phyloP scores from a whole-genome alignment of 805 yeast genomes.

The Nakazawaea sp. region DNA sequence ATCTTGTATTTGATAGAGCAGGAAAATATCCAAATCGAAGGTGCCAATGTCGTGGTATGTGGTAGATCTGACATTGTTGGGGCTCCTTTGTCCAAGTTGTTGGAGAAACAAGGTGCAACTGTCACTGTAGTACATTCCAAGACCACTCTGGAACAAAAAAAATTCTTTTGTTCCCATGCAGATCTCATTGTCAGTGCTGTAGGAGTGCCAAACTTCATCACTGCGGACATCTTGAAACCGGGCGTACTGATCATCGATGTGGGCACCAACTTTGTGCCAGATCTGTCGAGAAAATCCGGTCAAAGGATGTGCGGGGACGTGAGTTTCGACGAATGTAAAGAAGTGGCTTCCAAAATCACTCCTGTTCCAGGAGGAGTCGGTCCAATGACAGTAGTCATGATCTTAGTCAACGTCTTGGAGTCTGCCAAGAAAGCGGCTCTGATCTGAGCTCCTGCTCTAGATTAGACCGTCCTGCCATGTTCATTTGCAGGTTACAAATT shows the following conservation, averaged over 20 bases:
- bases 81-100: slow-evolving; percentile 65
- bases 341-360: slow-evolving; percentile 59
- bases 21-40: slow-evolving; percentile 48
- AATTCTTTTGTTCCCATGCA: slow-evolving; percentile 45
- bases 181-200: slow-evolving; percentile 77
- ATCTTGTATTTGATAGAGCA: slow-evolving; percentile 57
- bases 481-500: background rate
- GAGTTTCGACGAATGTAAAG: slow-evolving; percentile 50
- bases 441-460: too few species aligned
- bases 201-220: slow-evolving; percentile 63
- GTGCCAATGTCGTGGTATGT: slow-evolving; percentile 73
- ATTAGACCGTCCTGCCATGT: background rate
- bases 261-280: slow-evolving; percentile 73
- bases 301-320: slow-evolving; percentile 73
- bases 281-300: slow-evolving; percentile 60
- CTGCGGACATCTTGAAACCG: slow-evolving; percentile 68
- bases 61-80: slow-evolving; percentile 89
- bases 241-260: slow-evolving; percentile 74
- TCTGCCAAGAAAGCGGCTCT: slow-evolving; percentile 55
- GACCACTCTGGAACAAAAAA: slow-evolving; percentile 44
- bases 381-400: slow-evolving; percentile 86
- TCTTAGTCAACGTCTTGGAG: slow-evolving; percentile 61
- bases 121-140: slow-evolving; percentile 71
- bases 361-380: slow-evolving; percentile 94
- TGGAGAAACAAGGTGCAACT: slow-evolving; percentile 67